A percentile compares a stretch with the other conserved stretches of the same genome.
Conservation (phyloP, 257 asterid genomes). For the Primulina huaijiensis region DNA sequence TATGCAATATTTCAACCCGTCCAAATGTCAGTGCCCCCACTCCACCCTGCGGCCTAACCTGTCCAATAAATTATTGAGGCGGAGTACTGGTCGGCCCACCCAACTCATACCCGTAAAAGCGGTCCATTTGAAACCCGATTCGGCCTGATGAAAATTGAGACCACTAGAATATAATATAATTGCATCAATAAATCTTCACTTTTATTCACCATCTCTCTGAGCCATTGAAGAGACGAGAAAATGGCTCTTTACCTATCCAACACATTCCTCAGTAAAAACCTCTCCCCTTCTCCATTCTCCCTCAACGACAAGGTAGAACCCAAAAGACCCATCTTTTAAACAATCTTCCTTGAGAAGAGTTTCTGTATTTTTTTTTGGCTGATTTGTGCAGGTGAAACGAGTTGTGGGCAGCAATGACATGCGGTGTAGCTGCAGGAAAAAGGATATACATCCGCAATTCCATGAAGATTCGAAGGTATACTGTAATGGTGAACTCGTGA, state of each 20-base stretch:
- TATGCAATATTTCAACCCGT: too few species aligned
- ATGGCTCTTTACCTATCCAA: constrained; percentile 77
- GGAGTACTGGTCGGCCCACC: too few species aligned
- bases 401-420: constrained; percentile 44
- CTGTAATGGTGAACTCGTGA: constrained; percentile 91
- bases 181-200: constrained; percentile 23
- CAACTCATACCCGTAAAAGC: too few species aligned
- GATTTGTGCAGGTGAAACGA: constrained; percentile 43
- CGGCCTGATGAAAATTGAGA: neutral
- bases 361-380: neutral
- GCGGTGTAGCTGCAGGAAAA: constrained; percentile 80
- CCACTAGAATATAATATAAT: constrained; percentile 10
- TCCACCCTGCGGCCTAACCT: too few species aligned
- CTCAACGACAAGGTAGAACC: constrained; percentile 45
- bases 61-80: too few species aligned
- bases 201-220: constrained; percentile 2
- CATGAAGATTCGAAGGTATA: constrained; percentile 72
- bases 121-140: too few species aligned
- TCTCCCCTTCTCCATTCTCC: constrained; percentile 34
- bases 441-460: constrained; percentile 85
- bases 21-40: too few species aligned
- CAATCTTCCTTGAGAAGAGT: neutral
- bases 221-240: constrained; percentile 10
- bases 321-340: neutral
- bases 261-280: constrained; percentile 54